Base-by-base conservation (phyloP, 805 yeast genomes). In the Sugiyamaella valdiviana region DNA sequence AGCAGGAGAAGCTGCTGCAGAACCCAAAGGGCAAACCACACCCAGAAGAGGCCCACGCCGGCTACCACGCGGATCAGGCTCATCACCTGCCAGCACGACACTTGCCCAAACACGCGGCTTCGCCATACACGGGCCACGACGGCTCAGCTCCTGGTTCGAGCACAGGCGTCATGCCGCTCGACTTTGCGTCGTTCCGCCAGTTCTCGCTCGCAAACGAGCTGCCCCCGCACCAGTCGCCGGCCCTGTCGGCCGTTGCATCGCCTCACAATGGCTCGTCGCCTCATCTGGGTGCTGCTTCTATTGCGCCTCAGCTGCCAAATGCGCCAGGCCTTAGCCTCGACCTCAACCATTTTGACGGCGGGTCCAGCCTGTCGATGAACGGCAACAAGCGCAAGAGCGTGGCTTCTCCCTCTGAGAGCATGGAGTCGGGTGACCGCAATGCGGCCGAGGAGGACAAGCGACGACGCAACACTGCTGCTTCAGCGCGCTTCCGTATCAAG, bases 401-500 rank as follows among this genome's bases (percentile, higher is more conserved):
- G 15, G 19, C 15, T 7, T 44, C 47, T 14, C 41, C 42, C n/a
- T 17, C 5, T 14, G 42, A 39, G 22, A 6, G 44, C 42, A 59
- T 55, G 32, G 46, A 55, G 5, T 55, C 61, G 19, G 62, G 59
- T 15, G 64, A 57, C 50, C 64, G 56, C 15, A 16, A 44, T 14
- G 54, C 64, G 21, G 70, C 75, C 19, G 81, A 78, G 50, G 75
- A 74, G 40, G 93, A 85, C 60, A 91, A 87, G 68, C 77, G 95
- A 53, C 79, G 84, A 55, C 77, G 95, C 58, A 90, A 89, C 68
- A 89, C 96, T 0, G 96, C 93, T 1, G 98, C 99, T 1, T 81
- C 91, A 17, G 97, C 97, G 3, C 74, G 98, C 51, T 91, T 91
- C 73, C 76, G 99, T 55, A 78, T 88, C 63, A 88, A 87, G 76